Evolutionary conservation across 164 flowering plant genomes (phyloP).

Genomic region (Vitis cinerea): DNA sequence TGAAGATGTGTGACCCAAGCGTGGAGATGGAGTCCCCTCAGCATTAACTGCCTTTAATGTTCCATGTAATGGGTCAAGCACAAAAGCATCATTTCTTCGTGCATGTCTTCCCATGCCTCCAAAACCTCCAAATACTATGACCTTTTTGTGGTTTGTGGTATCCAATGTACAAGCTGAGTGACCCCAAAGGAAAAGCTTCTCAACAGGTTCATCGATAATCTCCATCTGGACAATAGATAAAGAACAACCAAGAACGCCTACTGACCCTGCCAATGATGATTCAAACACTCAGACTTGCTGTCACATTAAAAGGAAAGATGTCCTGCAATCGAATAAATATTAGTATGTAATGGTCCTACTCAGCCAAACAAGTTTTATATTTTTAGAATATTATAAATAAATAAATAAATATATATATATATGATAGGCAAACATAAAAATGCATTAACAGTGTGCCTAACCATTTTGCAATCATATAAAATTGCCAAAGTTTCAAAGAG

Average conservation of each 20-base stretch:
- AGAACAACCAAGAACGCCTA: constrained; percentile 24
- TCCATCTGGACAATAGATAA: constrained; percentile 38
- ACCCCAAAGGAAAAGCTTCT: constrained; percentile 90
- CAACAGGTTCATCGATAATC: constrained; percentile 67
- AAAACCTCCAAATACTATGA: constrained; percentile 88
- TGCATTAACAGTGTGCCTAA: no score
- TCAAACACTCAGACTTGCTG: constrained; percentile 48
- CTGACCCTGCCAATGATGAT: constrained; percentile 61
- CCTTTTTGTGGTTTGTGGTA: constrained; percentile 14
- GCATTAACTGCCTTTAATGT: constrained; percentile 33
- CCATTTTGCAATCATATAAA: no score
- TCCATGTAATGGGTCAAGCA: constrained; percentile 54
- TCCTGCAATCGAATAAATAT: constrained; percentile 40
- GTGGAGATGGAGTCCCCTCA: constrained; percentile 59
- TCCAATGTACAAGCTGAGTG: constrained; percentile 63
- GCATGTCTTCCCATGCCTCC: constrained; percentile 94
- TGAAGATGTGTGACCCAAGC: constrained; percentile 79
- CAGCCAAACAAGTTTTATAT: background rate
- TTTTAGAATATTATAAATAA: background rate
- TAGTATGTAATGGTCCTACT: constrained; percentile 19
- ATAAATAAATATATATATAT: no score
- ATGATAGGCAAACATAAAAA: no score
- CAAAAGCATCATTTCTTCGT: constrained; percentile 64
- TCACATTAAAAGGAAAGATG: constrained; percentile 33
- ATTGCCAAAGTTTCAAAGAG: no score